phyloP scores from a whole-genome alignment of 805 yeast genomes.

The Danielozyma ontarioensis region DNA sequence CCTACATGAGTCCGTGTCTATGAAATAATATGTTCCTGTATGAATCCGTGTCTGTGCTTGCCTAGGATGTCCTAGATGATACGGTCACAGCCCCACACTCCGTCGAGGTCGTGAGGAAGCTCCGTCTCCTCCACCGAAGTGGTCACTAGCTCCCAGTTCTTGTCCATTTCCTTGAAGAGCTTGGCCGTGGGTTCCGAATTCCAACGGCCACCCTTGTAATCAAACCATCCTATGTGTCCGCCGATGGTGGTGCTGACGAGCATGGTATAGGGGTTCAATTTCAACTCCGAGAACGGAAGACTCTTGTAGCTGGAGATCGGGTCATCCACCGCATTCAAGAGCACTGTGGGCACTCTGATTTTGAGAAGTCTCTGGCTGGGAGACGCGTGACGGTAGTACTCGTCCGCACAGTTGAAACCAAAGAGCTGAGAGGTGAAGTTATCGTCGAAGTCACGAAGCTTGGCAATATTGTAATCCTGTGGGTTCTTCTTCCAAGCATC shows the following conservation, averaged over 20 bases:
- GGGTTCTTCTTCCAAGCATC: slow-evolving; percentile 26
- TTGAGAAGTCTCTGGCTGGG: slow-evolving; percentile 52
- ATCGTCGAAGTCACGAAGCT: slow-evolving; percentile 55
- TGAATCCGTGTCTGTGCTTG: too few relatives aligned
- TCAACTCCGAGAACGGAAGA: slow-evolving; percentile 47
- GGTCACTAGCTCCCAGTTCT: slow-evolving; percentile 22
- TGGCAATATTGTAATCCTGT: slow-evolving; percentile 23
- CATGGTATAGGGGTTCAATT: slow-evolving; percentile 52
- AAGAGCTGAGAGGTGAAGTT: slow-evolving; percentile 55
- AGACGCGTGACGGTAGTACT: slow-evolving; percentile 62
- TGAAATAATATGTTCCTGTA: too few relatives aligned
- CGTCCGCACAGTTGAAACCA: slow-evolving; percentile 57
- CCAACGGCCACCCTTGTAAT: slow-evolving; percentile 29
- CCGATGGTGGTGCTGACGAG: slow-evolving; percentile 60
- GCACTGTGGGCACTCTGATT: slow-evolving; percentile 57
- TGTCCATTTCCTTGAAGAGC: slow-evolving; percentile 27
- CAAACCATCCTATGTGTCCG: slow-evolving; percentile 62
- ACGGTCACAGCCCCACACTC: too few relatives aligned
- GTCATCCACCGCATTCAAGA: slow-evolving; percentile 62
- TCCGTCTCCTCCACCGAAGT: too few relatives aligned
- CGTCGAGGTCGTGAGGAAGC: too few relatives aligned
- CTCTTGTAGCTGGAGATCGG: slow-evolving; percentile 54
- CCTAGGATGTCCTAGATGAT: too few relatives aligned
- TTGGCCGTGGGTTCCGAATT: slow-evolving; percentile 32
- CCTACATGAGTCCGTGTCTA: too few relatives aligned